phyloP scores from a whole-genome alignment of 2,329 filamentous ascomycete genomes.

The Gremmenia infestans region DNA sequence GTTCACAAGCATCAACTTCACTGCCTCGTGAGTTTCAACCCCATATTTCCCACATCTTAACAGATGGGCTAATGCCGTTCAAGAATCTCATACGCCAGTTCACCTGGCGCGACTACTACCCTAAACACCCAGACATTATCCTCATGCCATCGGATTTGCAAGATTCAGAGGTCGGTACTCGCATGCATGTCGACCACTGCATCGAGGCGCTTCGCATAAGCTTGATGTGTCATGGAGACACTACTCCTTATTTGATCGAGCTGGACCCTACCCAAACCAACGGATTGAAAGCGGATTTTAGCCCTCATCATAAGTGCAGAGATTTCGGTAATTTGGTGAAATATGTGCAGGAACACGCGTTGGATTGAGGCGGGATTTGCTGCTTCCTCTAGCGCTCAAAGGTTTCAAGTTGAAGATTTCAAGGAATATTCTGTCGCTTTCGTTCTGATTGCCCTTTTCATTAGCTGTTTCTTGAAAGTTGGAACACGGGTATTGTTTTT shows the following conservation, averaged over 20 bases:
- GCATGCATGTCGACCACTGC: conserved; percentile 1
- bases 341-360: too few relatives aligned
- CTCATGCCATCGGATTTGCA: not conserved
- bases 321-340: not conserved
- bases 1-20: not conserved
- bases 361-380: too few relatives aligned
- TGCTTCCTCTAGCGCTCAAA: too few relatives aligned
- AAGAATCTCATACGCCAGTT: conserved; percentile 2
- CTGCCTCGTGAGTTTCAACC: not conserved
- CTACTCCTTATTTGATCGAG: not conserved
- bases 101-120: conserved; percentile 1
- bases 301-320: not conserved
- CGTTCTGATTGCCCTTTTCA: too few relatives aligned
- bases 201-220: not conserved
- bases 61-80: not conserved
- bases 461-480: too few relatives aligned
- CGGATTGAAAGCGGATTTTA: not conserved
- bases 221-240: conserved; percentile 1
- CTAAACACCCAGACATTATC: not conserved
- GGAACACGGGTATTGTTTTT: too few relatives aligned
- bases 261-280: not conserved
- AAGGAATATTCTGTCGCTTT: too few relatives aligned
- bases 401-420: too few relatives aligned
- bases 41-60: not conserved
- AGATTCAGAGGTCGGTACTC: not conserved